Evolutionary conservation across 2,329 filamentous ascomycete species (phyloP).

Genomic region (Diaporthe helianthi): DNA sequence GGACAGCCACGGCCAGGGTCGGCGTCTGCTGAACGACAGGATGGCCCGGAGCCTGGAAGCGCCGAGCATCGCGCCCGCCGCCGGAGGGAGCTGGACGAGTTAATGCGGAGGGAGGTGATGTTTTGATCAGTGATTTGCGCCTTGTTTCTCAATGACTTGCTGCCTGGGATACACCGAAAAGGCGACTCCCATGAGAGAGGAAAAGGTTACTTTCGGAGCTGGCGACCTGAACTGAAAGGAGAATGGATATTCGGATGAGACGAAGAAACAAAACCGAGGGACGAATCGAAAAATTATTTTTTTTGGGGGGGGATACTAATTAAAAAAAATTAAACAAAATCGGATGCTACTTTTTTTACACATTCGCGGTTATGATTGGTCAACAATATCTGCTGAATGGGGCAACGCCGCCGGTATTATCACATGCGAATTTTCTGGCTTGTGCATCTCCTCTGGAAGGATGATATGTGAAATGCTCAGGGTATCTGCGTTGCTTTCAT

Average conservation of each 20-base stretch:
- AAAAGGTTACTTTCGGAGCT: background rate
- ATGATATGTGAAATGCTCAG: background rate
- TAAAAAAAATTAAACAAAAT: background rate
- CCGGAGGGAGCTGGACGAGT: background rate
- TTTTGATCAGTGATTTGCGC: background rate
- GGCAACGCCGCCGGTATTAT: background rate
- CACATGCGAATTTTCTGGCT: background rate
- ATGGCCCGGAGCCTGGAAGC: background rate
- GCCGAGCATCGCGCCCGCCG: background rate
- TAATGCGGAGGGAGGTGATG: background rate
- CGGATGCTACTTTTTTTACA: background rate
- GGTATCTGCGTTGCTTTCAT: background rate
- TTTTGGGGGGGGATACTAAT: too few relatives aligned
- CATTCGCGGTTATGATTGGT: background rate
- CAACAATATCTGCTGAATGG: background rate
- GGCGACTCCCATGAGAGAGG: background rate
- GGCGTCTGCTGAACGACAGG: background rate
- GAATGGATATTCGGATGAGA: background rate
- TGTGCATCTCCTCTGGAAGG: background rate
- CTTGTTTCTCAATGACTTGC: background rate
- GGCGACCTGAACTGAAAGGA: background rate
- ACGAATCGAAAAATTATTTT: too few relatives aligned
- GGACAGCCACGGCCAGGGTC: background rate
- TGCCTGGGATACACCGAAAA: background rate
- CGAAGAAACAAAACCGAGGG: background rate